Evolutionary conservation across 805 yeast genomes (phyloP).

Genomic region (Wickerhamiella azyma): DNA sequence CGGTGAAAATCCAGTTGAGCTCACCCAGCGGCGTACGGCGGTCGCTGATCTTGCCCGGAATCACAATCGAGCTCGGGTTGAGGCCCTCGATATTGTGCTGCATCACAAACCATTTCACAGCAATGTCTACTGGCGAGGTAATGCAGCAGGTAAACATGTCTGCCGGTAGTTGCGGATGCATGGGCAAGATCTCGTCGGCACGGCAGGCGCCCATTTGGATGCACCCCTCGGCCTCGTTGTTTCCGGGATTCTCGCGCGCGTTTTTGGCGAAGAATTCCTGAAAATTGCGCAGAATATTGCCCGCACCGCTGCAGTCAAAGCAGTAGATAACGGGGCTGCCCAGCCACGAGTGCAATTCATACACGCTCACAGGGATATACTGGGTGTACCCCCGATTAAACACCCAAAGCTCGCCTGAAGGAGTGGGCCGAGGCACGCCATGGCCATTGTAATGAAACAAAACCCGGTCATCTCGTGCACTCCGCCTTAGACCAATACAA

Average conservation of each 20-base stretch:
- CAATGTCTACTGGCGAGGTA: slow-evolving; percentile 90
- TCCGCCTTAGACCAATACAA: slow-evolving; percentile 75
- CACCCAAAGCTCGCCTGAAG: slow-evolving; percentile 96
- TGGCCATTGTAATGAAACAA: slow-evolving; percentile 95
- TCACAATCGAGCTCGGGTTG: slow-evolving; percentile 36
- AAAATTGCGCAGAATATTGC: slow-evolving; percentile 80
- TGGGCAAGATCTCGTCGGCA: slow-evolving; percentile 72
- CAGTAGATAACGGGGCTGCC: slow-evolving; percentile 97
- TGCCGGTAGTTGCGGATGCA: slow-evolving; percentile 91
- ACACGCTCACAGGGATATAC: slow-evolving; percentile 90
- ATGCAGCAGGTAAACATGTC: slow-evolving; percentile 91
- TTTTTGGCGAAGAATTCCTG: slow-evolving; percentile 81
- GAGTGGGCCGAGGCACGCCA: slow-evolving; percentile 95
- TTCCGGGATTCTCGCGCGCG: slow-evolving; percentile 42
- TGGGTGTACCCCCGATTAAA: slow-evolving; percentile 95
- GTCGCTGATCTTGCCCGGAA: slow-evolving; percentile 86
- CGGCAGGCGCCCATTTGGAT: slow-evolving; percentile 89
- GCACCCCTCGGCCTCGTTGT: slow-evolving; percentile 64
- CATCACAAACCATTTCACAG: slow-evolving; percentile 81
- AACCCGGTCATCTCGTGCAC: slow-evolving; percentile 86
- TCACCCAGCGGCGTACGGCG: slow-evolving; percentile 93
- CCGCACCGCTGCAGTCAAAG: slow-evolving; percentile 89
- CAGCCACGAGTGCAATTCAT: slow-evolving; percentile 90
- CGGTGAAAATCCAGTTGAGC: slow-evolving; percentile 93
- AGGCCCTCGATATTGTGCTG: slow-evolving; percentile 41